Evolutionary conservation across 2,329 filamentous ascomycete genomes (phyloP).

Genomic region (Meredithiella fracta): DNA sequence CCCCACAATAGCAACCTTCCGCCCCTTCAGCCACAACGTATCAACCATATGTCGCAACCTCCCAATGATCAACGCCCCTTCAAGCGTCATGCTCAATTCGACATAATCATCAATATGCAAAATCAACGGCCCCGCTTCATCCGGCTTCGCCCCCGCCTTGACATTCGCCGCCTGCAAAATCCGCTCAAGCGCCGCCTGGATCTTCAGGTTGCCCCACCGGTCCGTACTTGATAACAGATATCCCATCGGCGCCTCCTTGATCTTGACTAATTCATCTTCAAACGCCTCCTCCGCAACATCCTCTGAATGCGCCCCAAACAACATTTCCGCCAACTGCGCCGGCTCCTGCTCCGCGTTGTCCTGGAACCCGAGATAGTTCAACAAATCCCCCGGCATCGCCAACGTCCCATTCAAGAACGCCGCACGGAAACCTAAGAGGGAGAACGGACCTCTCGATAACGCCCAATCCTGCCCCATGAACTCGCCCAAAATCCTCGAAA

Average conservation of each 20-base stretch:
- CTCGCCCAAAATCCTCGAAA: constrained; percentile 51
- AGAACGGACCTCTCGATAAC: constrained; percentile 30
- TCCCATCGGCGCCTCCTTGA: constrained; percentile 23
- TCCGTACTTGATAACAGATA: constrained; percentile 24
- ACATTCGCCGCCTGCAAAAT: constrained; percentile 33
- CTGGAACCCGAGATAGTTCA: constrained; percentile 12
- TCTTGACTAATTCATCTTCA: constrained; percentile 30
- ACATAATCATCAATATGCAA: constrained; percentile 69
- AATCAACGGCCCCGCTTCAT: constrained; percentile 36
- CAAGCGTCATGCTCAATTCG: constrained; percentile 52
- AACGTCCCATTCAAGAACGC: constrained; percentile 38
- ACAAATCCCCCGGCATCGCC: constrained; percentile 21
- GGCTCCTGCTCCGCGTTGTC: constrained; percentile 23
- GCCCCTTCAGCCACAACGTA: constrained; percentile 52
- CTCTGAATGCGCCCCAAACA: constrained; percentile 10
- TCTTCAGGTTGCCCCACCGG: constrained; percentile 46
- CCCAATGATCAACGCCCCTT: constrained; percentile 52
- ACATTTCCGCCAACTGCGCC: constrained; percentile 6
- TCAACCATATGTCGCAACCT: constrained; percentile 58
- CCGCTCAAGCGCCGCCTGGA: constrained; percentile 39
- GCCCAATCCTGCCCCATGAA: constrained; percentile 49
- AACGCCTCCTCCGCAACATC: constrained; percentile 18
- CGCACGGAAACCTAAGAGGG: constrained; percentile 39
- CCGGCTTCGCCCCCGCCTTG: constrained; percentile 22
- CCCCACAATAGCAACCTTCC: constrained; percentile 63